These are phyloP conservation scores for Pestalotiopsis sp. DNA, from an alignment of 2,329 filamentous ascomycete species.

Conservation along the genomic window DNA sequence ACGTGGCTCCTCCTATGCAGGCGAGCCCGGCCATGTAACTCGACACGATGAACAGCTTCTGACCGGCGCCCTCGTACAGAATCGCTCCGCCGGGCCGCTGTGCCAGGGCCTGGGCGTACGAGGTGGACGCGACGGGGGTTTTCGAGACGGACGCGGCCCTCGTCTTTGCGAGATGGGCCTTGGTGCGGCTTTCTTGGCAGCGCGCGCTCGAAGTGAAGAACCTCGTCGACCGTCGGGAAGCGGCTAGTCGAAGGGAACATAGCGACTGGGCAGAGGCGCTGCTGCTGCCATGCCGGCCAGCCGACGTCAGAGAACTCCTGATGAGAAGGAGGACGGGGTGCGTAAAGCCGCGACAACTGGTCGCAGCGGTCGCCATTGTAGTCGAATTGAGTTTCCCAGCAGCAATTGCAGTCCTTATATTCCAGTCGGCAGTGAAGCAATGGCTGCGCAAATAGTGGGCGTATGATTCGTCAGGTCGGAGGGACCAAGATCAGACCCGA, in stretches of 20 bases:
- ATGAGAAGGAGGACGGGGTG: constrained; percentile 27
- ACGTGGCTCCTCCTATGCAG: constrained; percentile 51
- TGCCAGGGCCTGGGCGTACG: constrained; percentile 57
- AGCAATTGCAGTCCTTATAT: background rate
- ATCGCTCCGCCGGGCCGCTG: constrained; percentile 56
- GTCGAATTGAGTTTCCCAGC: background rate
- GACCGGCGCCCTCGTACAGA: constrained; percentile 67
- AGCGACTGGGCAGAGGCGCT: background rate
- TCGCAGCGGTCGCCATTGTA: constrained; percentile 22
- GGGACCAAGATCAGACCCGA: background rate
- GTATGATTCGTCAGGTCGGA: background rate
- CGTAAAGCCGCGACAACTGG: constrained; percentile 28
- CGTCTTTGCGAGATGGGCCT: background rate
- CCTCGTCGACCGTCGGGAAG: background rate
- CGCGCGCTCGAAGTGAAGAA: constrained; percentile 1
- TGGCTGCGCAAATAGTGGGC: background rate
- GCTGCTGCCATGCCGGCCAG: constrained; percentile 6
- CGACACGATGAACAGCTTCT: constrained; percentile 62
- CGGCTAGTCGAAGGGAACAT: background rate
- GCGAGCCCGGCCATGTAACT: constrained; percentile 58
- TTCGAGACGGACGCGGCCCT: constrained; percentile 15
- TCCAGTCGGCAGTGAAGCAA: background rate
- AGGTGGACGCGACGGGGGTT: constrained; percentile 29
- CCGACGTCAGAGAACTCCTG: constrained; percentile 23
- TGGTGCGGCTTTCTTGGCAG: background rate